These are phyloP conservation scores for Pseudocercospora musae DNA, from an alignment of 2,329 filamentous ascomycete genomes.

Conservation along the genomic window DNA sequence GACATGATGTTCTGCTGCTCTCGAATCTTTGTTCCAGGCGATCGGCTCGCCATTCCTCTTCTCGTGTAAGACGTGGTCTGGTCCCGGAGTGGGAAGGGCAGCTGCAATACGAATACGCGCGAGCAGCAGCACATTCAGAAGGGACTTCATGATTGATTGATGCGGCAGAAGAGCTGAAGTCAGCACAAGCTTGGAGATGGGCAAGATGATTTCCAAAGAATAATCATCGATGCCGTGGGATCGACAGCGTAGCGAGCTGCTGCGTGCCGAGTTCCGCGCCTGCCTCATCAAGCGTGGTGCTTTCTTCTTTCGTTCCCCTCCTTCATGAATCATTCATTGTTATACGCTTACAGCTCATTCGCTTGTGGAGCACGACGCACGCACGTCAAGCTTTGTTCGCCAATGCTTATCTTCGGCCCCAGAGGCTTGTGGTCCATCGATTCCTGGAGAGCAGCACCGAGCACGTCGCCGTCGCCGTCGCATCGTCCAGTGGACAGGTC, in stretches of 20 bases:
- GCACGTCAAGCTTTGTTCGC: not conserved
- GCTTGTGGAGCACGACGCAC: not conserved
- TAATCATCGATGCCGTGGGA: not conserved
- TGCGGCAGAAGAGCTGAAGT: not conserved
- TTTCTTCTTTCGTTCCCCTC: too few species aligned
- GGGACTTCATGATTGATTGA: not conserved
- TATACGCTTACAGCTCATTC: not conserved
- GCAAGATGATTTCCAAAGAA: too few species aligned
- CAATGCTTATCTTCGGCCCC: not conserved
- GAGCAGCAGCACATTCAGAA: not conserved
- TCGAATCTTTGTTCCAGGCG: constrained; percentile 24
- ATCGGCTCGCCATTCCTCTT: constrained; percentile 25
- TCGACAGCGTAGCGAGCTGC: not conserved
- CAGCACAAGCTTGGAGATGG: not conserved
- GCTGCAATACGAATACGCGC: not conserved
- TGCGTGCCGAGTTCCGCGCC: not conserved
- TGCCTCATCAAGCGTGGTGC: not conserved
- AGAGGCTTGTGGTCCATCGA: too few species aligned
- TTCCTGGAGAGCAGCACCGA: not conserved
- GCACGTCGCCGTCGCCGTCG: too few species aligned
- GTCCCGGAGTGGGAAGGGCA: not conserved
- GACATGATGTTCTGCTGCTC: constrained; percentile 16
- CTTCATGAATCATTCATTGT: too few species aligned
- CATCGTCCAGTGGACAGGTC: too few species aligned
- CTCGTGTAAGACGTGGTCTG: constrained; percentile 31